phyloP scores from a whole-genome alignment of 2,329 filamentous ascomycete genomes.

The Cladosporium colombiae region DNA sequence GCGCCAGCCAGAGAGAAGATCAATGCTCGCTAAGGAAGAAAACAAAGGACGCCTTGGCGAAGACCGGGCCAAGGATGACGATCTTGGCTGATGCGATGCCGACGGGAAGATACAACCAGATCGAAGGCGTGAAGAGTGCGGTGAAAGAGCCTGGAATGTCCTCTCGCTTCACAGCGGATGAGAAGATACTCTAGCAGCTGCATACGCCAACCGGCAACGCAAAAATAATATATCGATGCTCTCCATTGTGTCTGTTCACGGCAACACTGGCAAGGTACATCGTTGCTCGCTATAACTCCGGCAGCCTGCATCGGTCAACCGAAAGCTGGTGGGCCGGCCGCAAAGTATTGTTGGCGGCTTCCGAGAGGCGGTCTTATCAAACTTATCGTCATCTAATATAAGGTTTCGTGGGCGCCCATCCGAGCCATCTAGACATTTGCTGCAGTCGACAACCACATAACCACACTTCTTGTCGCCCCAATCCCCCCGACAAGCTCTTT shows the following conservation, averaged over 20 bases:
- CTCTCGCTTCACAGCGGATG: not conserved
- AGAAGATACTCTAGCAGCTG: not conserved
- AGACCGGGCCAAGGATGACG: not conserved
- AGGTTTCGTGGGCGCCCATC: constrained; percentile 12
- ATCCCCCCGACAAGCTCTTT: constrained; percentile 6
- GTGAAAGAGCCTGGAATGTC: not conserved
- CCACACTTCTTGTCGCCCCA: not conserved
- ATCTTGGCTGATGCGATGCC: not conserved
- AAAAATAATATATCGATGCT: not conserved
- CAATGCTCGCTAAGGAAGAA: not conserved
- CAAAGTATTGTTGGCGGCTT: too few species aligned
- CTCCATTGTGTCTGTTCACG: not conserved
- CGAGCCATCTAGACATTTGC: constrained; percentile 6
- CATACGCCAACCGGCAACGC: not conserved
- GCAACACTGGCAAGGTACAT: not conserved
- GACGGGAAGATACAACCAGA: not conserved
- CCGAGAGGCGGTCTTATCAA: not conserved
- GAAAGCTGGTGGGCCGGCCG: not conserved
- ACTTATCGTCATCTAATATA: constrained; percentile 6
- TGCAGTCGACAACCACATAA: not conserved
- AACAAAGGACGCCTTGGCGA: not conserved
- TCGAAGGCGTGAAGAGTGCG: not conserved
- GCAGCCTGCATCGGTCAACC: not conserved
- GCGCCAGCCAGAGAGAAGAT: not conserved
- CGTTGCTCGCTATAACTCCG: not conserved